Conservation (phyloP, 1,139 yeast genomes). For the Suhomyces bokatorum region DNA sequence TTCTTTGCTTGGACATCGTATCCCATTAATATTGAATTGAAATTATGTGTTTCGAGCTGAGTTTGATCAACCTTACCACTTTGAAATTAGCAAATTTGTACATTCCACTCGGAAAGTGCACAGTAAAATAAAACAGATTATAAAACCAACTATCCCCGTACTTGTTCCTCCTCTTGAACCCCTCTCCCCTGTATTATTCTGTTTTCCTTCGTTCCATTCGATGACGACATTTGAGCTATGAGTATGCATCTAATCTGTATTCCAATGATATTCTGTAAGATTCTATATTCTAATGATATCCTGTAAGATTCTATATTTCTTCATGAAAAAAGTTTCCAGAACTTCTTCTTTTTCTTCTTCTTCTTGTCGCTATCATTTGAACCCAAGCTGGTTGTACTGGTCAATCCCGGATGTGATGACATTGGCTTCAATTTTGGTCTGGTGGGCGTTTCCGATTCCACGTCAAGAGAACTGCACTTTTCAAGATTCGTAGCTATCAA, state of each 20-base stretch:
- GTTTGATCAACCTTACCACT: no score
- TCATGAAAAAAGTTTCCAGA: slow-evolving; percentile 39
- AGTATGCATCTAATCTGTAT: neutral
- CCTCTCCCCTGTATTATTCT: no score
- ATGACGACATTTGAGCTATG: no score
- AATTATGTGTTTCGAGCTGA: no score
- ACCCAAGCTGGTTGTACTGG: slow-evolving; percentile 5
- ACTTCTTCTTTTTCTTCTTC: slow-evolving; percentile 32
- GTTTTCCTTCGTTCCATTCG: no score
- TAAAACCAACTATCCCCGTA: no score
- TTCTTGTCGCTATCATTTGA: slow-evolving; percentile 14
- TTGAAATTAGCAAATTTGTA: no score
- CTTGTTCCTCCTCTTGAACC: no score
- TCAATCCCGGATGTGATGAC: slow-evolving; percentile 44
- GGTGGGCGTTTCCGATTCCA: slow-evolving; percentile 15
- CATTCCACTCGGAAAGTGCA: no score
- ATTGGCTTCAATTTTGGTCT: slow-evolving; percentile 31
- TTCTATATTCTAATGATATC: neutral
- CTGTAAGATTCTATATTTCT: neutral
- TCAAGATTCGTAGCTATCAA: slow-evolving; percentile 16
- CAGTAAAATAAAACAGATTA: no score
- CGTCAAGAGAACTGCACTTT: slow-evolving; percentile 34
- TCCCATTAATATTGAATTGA: no score
- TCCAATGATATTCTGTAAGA: neutral
- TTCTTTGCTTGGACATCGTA: no score